Percentiles rank a stretch among this genome's conserved stretches.
Evolutionary conservation across 202 grass and related monocot species (phyloP).

Genomic region (Eragrostis tef): DNA sequence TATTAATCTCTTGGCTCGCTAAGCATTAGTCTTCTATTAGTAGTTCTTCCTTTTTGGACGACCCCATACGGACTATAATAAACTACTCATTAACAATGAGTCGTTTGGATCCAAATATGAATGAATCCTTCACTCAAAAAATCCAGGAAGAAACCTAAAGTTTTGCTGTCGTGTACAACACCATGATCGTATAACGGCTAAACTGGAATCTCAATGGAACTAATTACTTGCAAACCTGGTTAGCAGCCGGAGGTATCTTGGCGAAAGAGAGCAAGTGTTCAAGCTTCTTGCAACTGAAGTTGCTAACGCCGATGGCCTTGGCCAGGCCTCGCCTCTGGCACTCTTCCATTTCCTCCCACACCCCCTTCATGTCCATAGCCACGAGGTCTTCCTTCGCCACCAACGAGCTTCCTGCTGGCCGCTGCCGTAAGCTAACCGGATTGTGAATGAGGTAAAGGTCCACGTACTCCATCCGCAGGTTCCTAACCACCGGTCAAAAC

Average conservation of each 20-base stretch:
- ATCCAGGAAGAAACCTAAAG: too few relatives aligned
- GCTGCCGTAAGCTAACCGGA: slow-evolving; percentile 24
- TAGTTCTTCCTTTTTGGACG: too few relatives aligned
- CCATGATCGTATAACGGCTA: too few relatives aligned
- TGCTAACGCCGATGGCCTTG: slow-evolving; percentile 56
- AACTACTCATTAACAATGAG: too few relatives aligned
- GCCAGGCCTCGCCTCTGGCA: slow-evolving; percentile 42
- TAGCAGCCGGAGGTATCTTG: slow-evolving; percentile 43
- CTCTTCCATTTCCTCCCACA: slow-evolving; percentile 66
- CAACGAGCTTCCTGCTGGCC: background rate
- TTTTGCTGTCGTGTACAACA: too few relatives aligned
- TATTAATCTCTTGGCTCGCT: too few relatives aligned
- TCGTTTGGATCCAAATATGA: too few relatives aligned
- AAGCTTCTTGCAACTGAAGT: slow-evolving; percentile 63
- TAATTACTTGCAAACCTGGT: slow-evolving; percentile 64
- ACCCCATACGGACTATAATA: too few relatives aligned
- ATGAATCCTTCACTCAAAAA: too few relatives aligned
- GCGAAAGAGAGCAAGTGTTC: slow-evolving; percentile 48
- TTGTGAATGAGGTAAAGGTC: slow-evolving; percentile 56
- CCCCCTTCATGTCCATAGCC: slow-evolving; percentile 41
- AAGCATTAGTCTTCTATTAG: too few relatives aligned
- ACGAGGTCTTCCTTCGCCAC: background rate
- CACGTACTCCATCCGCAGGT: slow-evolving; percentile 53
- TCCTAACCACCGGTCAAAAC: background rate
- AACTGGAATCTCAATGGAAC: too few relatives aligned